phyloP scores from a whole-genome alignment of 2,329 filamentous ascomycete species.

The Cladobotryum protrusum region DNA sequence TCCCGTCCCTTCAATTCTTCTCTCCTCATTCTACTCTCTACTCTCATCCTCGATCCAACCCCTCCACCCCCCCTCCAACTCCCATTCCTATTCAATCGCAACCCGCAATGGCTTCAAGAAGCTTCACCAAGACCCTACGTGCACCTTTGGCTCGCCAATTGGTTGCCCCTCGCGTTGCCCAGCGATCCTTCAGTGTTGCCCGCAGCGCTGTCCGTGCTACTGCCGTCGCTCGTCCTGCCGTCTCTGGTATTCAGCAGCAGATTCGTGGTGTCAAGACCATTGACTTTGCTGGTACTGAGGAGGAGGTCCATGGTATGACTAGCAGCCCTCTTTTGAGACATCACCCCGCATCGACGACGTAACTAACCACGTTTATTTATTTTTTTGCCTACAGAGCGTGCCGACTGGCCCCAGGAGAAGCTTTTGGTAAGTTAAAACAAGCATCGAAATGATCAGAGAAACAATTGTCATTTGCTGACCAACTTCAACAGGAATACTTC shows the following conservation, averaged over 20 bases:
- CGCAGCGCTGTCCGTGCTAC: conserved; percentile 49
- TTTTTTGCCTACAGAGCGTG: conserved; percentile 62
- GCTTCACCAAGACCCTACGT: conserved; percentile 62
- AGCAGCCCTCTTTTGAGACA: no score
- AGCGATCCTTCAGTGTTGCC: conserved; percentile 57
- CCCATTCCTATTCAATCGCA: conserved; percentile 21
- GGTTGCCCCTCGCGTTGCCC: conserved; percentile 52
- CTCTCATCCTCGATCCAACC: conserved; percentile 14
- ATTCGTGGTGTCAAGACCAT: conserved; percentile 93
- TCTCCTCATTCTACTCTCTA: conserved; percentile 1
- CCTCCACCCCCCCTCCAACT: conserved; percentile 25
- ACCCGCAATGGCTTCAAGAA: conserved; percentile 70
- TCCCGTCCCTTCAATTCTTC: background rate
- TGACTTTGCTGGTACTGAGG: conserved; percentile 93
- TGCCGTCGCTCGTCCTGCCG: conserved; percentile 46
- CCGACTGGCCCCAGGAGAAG: conserved; percentile 98
- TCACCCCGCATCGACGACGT: background rate
- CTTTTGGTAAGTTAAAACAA: conserved; percentile 66
- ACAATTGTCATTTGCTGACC: conserved; percentile 8
- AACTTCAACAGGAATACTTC: conserved; percentile 82
- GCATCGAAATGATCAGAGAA: background rate
- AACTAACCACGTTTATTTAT: conserved; percentile 20
- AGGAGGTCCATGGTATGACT: conserved; percentile 79
- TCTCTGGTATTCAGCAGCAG: conserved; percentile 58
- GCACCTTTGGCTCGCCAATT: conserved; percentile 58